Percentiles rank a stretch among this genome's conserved stretches.
phyloP scores from a whole-genome alignment of 352 stramenopile species.

The Thalassiosira exigua region DNA sequence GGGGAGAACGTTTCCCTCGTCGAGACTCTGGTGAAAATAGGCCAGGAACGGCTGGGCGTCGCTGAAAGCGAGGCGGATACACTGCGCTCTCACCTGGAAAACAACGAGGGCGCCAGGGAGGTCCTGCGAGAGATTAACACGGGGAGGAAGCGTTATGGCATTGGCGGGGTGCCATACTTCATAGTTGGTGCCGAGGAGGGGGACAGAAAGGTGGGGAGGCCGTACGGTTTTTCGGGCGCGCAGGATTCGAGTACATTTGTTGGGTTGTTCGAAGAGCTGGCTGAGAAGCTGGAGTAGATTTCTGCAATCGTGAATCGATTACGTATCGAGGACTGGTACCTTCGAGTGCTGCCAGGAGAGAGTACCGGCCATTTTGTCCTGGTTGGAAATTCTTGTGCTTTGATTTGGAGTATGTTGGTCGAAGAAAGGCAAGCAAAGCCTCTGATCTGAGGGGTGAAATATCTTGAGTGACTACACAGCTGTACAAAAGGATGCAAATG shows the following conservation, averaged over 20 bases:
- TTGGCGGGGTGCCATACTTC: conserved; percentile 73
- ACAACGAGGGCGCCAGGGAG: conserved; percentile 48
- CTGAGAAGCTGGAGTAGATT: conserved; percentile 33
- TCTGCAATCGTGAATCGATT: no score
- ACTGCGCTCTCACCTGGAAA: conserved; percentile 54
- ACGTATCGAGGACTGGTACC: no score
- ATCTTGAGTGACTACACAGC: no score
- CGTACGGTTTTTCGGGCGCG: conserved; percentile 73
- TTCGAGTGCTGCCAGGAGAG: no score
- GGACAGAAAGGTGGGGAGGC: conserved; percentile 21
- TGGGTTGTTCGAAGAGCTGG: conserved; percentile 72
- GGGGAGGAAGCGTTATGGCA: conserved; percentile 63
- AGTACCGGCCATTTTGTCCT: no score
- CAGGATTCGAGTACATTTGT: conserved; percentile 67
- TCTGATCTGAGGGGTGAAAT: no score
- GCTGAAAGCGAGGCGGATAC: conserved; percentile 33
- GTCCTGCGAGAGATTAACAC: conserved; percentile 65
- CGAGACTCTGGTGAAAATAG: conserved; percentile 64
- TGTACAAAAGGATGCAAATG: no score
- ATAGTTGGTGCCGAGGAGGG: conserved; percentile 47
- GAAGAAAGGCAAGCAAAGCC: no score
- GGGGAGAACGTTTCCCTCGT: conserved; percentile 73
- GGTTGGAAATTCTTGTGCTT: no score
- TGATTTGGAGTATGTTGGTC: no score
- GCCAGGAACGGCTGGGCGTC: conserved; percentile 38